Percentiles rank a stretch among this genome's conserved stretches.
Evolutionary conservation across 2,329 filamentous ascomycete genomes (phyloP).

Genomic region (Aspergillus chevalieri): DNA sequence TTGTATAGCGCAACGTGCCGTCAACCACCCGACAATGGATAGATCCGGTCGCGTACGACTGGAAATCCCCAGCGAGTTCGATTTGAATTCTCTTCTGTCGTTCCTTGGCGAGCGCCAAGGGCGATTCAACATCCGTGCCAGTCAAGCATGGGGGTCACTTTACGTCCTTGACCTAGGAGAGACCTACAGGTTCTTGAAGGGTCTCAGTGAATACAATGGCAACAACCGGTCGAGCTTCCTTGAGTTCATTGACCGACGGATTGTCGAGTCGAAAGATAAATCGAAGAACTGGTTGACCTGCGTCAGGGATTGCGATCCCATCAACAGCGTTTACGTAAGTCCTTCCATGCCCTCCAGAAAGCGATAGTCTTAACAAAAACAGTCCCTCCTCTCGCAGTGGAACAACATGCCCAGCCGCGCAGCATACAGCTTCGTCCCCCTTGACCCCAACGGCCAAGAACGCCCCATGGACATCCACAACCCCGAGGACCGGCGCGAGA

Average conservation of each 20-base stretch:
- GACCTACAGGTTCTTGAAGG: constrained; percentile 36
- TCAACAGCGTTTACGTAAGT: constrained; percentile 37
- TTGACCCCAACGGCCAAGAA: constrained; percentile 23
- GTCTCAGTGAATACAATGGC: constrained; percentile 32
- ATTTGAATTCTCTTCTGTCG: constrained; percentile 32
- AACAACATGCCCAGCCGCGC: constrained; percentile 45
- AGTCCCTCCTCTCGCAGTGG: constrained; percentile 39
- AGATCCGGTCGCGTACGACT: constrained; percentile 31
- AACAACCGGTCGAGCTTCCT: constrained; percentile 35
- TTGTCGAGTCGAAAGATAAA: constrained; percentile 40
- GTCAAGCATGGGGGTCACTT: constrained; percentile 36
- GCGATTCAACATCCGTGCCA: constrained; percentile 40
- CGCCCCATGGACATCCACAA: constrained; percentile 36
- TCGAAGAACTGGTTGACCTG: constrained; percentile 41
- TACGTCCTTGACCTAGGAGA: constrained; percentile 39
- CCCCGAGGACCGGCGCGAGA: constrained; percentile 31
- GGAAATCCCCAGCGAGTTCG: constrained; percentile 36
- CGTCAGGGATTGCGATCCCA: constrained; percentile 35
- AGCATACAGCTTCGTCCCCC: constrained; percentile 35
- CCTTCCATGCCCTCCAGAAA: too few species aligned
- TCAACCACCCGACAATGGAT: constrained; percentile 37
- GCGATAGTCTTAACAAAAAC: not conserved
- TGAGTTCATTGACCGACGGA: constrained; percentile 41
- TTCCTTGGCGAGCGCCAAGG: constrained; percentile 34
- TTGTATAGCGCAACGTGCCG: constrained; percentile 34